Percentiles rank a stretch among this genome's conserved stretches.
Conservation (phyloP, 805 yeast species). For the Zygoascus tannicola region DNA sequence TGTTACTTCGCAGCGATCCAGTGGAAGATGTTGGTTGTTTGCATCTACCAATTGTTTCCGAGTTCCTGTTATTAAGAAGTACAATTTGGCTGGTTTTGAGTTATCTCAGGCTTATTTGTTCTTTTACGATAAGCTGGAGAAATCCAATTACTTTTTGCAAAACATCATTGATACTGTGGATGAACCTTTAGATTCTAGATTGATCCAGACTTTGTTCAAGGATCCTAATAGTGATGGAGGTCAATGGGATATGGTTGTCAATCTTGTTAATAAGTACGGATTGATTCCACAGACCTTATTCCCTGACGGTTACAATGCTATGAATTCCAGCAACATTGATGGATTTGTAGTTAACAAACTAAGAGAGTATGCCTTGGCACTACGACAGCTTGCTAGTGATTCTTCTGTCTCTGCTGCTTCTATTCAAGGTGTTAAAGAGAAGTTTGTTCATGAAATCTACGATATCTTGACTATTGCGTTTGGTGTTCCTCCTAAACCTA, state of each 20-base stretch:
- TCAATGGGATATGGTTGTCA: slow-evolving; percentile 78
- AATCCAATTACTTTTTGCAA: slow-evolving; percentile 70
- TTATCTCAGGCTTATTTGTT: slow-evolving; percentile 71
- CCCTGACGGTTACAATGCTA: slow-evolving; percentile 59
- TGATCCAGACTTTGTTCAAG: slow-evolving; percentile 53
- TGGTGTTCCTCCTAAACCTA: slow-evolving; percentile 73
- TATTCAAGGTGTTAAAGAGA: slow-evolving; percentile 29
- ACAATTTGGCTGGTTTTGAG: slow-evolving; percentile 60
- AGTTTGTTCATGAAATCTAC: slow-evolving; percentile 54
- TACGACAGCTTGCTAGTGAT: slow-evolving; percentile 45
- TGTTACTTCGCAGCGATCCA: slow-evolving; percentile 62
- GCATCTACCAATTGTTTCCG: slow-evolving; percentile 74
- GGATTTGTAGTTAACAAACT: slow-evolving; percentile 57
- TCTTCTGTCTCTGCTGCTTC: slow-evolving; percentile 30
- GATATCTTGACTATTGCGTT: slow-evolving; percentile 57
- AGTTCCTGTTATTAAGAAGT: slow-evolving; percentile 48
- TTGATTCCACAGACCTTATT: slow-evolving; percentile 63
- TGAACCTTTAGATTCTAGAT: slow-evolving; percentile 58
- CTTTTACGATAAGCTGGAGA: slow-evolving; percentile 82
- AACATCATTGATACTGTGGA: slow-evolving; percentile 63
- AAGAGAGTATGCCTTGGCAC: slow-evolving; percentile 66
- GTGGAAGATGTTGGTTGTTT: slow-evolving; percentile 87
- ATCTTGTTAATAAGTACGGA: slow-evolving; percentile 73
- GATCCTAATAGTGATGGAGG: slow-evolving; percentile 81
- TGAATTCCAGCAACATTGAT: slow-evolving; percentile 46